Evolutionary conservation across 306 rosid species (phyloP).

Genomic region (Datisca glomerata): DNA sequence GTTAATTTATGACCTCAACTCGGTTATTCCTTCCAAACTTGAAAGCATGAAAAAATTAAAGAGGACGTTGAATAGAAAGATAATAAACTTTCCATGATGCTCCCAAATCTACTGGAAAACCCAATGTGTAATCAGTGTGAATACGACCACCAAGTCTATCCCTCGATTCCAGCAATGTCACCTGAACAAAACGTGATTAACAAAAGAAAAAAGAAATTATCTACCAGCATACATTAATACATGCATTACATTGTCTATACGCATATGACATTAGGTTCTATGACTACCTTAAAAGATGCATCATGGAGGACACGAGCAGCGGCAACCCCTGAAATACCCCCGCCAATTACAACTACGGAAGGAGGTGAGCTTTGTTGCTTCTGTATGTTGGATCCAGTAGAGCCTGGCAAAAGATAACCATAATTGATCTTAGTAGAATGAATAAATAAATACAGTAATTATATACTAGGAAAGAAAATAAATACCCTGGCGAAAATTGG

Average conservation of each 20-base stretch:
- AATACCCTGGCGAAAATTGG: too few species aligned
- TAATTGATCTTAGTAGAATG: too few species aligned
- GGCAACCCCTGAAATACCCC: slow-evolving; percentile 80
- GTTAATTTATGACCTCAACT: too few species aligned
- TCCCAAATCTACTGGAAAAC: slow-evolving; percentile 87
- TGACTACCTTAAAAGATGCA: slow-evolving; percentile 59
- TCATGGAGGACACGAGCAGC: slow-evolving; percentile 76
- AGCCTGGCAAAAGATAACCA: background rate
- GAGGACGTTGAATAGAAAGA: background rate
- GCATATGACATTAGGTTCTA: too few species aligned
- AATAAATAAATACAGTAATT: too few species aligned
- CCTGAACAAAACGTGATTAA: slow-evolving; percentile 20
- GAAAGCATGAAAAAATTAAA: too few species aligned
- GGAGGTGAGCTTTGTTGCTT: slow-evolving; percentile 14
- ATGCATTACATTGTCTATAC: too few species aligned
- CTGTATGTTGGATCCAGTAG: background rate
- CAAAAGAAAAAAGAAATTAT: background rate
- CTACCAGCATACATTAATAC: too few species aligned
- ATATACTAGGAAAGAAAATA: too few species aligned
- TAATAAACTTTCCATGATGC: slow-evolving; percentile 56
- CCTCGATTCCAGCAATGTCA: slow-evolving; percentile 64
- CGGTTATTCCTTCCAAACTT: too few species aligned
- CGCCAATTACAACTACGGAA: slow-evolving; percentile 76
- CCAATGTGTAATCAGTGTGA: slow-evolving; percentile 71
- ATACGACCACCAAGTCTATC: slow-evolving; percentile 81